Evolutionary conservation across 2,329 filamentous ascomycete genomes (phyloP).

Genomic region (Paraphaeosphaeria sporulosa): DNA sequence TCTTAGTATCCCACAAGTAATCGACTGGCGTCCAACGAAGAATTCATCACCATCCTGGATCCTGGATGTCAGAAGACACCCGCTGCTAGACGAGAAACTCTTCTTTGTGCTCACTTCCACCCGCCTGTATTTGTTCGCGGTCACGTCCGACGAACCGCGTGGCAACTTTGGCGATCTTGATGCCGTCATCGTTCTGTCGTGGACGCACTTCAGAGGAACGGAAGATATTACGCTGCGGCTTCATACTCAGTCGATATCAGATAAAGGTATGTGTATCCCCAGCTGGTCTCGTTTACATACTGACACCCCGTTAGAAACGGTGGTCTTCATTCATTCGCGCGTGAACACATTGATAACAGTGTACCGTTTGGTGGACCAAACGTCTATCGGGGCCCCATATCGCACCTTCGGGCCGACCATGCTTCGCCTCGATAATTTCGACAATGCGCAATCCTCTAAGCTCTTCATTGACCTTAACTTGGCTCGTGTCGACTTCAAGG

Average conservation of each 20-base stretch:
- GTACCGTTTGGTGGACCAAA: constrained; percentile 33
- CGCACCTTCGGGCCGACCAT: constrained; percentile 12
- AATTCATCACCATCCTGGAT: constrained; percentile 56
- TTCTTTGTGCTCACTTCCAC: constrained; percentile 67
- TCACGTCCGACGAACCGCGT: constrained; percentile 39
- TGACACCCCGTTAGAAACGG: constrained; percentile 32
- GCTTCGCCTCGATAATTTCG: constrained; percentile 24
- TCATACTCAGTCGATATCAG: constrained; percentile 31
- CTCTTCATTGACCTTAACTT: constrained; percentile 28
- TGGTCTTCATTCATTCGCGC: constrained; percentile 43
- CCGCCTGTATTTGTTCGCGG: constrained; percentile 59
- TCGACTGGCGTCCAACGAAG: constrained; percentile 17
- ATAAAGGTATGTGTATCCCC: constrained; percentile 37
- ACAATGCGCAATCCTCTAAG: constrained; percentile 5
- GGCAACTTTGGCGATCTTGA: constrained; percentile 30
- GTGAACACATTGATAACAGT: constrained; percentile 40
- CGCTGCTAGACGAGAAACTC: constrained; percentile 54
- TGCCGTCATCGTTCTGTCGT: constrained; percentile 53
- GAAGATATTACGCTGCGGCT: constrained; percentile 61
- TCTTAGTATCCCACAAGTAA: constrained; percentile 35
- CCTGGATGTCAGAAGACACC: constrained; percentile 63
- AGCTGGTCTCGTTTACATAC: background rate
- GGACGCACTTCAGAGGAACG: constrained; percentile 62
- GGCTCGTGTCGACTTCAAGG: constrained; percentile 27
- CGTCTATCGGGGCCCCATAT: constrained; percentile 4